These are phyloP conservation scores for Huntiella abstrusa DNA, from an alignment of 2,329 filamentous ascomycete genomes.

Conservation along the genomic window DNA sequence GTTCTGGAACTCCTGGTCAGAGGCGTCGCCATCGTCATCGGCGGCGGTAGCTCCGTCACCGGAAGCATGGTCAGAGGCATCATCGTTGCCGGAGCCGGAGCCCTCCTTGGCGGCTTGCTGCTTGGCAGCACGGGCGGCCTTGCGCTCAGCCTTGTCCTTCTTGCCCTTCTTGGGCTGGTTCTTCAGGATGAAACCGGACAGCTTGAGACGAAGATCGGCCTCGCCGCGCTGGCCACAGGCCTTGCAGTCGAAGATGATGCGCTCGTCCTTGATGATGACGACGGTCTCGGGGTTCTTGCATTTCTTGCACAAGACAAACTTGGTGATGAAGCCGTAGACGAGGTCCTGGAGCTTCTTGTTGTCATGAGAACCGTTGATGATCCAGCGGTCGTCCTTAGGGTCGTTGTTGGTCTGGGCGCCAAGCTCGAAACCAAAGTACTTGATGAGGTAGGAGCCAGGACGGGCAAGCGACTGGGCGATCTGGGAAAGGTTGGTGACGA, in stretches of 20 bases:
- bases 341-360: slow-evolving; percentile 91
- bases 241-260: slow-evolving; percentile 92
- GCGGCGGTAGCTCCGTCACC: slow-evolving; percentile 26
- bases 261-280: slow-evolving; percentile 81
- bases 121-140: slow-evolving; percentile 81
- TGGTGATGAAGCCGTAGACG: slow-evolving; percentile 94
- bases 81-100: slow-evolving; percentile 41
- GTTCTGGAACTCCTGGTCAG: slow-evolving; percentile 82
- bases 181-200: slow-evolving; percentile 94
- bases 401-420: slow-evolving; percentile 98
- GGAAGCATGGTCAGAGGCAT: slow-evolving; percentile 30
- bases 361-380: slow-evolving; percentile 98
- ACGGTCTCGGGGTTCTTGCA: slow-evolving; percentile 99
- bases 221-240: slow-evolving; percentile 87
- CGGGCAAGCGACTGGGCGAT: slow-evolving; percentile 84
- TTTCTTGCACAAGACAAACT: slow-evolving; percentile 97
- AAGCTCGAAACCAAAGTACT: slow-evolving; percentile 98
- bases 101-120: slow-evolving; percentile 47
- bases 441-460: slow-evolving; percentile 89
- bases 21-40: slow-evolving; percentile 39
- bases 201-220: slow-evolving; percentile 84
- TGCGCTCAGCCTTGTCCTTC: slow-evolving; percentile 86
- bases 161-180: slow-evolving; percentile 86
- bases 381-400: slow-evolving; percentile 95
- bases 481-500: slow-evolving; percentile 90